Conservation (phyloP, 495 filamentous ascomycete genomes). For the Hyaloscypha variabilis region DNA sequence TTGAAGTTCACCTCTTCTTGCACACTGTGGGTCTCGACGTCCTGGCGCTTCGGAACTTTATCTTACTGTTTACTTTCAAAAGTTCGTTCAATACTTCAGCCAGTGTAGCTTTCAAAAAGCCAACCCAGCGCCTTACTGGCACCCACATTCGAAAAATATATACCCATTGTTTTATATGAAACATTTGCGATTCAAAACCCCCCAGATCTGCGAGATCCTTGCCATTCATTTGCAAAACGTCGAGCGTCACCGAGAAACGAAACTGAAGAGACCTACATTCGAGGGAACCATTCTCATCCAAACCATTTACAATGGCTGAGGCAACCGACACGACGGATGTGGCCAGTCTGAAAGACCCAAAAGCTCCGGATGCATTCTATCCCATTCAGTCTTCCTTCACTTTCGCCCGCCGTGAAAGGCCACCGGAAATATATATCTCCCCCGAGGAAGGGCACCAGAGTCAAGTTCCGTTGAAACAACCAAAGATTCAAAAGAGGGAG, state of each 20-base stretch:
- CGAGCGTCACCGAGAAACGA: neutral
- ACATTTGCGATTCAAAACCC: neutral
- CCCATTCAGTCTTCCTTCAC: constrained; percentile 22
- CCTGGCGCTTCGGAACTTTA: neutral
- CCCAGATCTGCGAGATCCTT: constrained; percentile 1
- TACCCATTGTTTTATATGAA: neutral
- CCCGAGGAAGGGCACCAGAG: constrained; percentile 2
- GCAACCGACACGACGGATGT: neutral
- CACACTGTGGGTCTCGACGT: constrained; percentile 6
- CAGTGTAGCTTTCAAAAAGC: neutral
- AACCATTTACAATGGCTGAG: neutral
- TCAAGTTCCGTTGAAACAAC: constrained; percentile 24
- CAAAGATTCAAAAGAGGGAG: constrained; percentile 42
- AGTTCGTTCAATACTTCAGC: neutral
- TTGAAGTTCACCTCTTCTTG: neutral
- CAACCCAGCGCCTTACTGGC: neutral
- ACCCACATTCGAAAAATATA: neutral
- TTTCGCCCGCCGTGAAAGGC: constrained; percentile 25
- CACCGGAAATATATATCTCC: constrained; percentile 20
- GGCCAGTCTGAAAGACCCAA: neutral
- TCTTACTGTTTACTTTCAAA: neutral
- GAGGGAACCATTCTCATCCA: neutral
- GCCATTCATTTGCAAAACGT: neutral
- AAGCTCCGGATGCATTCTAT: constrained; percentile 13
- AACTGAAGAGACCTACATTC: neutral